Evolutionary conservation across 306 rosid genomes (phyloP).

Genomic region (Trifolium repens): DNA sequence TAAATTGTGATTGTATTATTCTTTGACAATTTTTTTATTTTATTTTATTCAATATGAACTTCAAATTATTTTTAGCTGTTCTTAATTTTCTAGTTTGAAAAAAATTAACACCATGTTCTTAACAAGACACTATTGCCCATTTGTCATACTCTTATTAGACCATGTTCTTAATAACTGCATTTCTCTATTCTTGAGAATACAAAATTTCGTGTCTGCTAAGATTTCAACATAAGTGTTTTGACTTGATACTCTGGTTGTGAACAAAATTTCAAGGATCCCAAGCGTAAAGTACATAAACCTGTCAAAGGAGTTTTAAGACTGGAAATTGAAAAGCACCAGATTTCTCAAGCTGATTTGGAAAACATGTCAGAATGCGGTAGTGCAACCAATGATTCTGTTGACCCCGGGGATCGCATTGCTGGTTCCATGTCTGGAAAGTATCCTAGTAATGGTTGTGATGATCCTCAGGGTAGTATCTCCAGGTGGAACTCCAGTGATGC

Average conservation of each 20-base stretch:
- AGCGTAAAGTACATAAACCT: conserved; percentile 92
- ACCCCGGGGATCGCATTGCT: conserved; percentile 65
- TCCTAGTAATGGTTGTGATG: conserved; percentile 75
- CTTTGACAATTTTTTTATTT: conserved; percentile 7
- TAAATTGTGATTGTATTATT: conserved; percentile 16
- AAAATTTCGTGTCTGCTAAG: conserved; percentile 4
- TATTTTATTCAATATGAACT: conserved; percentile 17
- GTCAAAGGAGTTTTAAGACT: conserved; percentile 89
- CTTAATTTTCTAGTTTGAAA: conserved; percentile 15
- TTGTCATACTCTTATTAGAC: conserved; percentile 19
- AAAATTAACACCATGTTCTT: neutral
- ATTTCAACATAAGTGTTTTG: conserved; percentile 11
- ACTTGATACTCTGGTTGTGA: conserved; percentile 33
- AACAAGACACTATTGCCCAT: conserved; percentile 4
- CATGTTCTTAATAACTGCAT: conserved; percentile 3
- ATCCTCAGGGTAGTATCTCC: conserved; percentile 74
- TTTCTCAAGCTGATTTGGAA: conserved; percentile 76
- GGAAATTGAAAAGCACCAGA: conserved; percentile 96
- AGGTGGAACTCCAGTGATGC: conserved; percentile 66
- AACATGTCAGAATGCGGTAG: conserved; percentile 91
- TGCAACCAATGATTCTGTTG: conserved; percentile 77
- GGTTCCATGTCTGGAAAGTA: conserved; percentile 71
- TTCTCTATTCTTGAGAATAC: conserved; percentile 28
- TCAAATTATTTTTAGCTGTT: conserved; percentile 12
- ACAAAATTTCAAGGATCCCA: conserved; percentile 76